phyloP scores from a whole-genome alignment of 2,329 filamentous ascomycete species.

The Pseudogymnoascus sp. region DNA sequence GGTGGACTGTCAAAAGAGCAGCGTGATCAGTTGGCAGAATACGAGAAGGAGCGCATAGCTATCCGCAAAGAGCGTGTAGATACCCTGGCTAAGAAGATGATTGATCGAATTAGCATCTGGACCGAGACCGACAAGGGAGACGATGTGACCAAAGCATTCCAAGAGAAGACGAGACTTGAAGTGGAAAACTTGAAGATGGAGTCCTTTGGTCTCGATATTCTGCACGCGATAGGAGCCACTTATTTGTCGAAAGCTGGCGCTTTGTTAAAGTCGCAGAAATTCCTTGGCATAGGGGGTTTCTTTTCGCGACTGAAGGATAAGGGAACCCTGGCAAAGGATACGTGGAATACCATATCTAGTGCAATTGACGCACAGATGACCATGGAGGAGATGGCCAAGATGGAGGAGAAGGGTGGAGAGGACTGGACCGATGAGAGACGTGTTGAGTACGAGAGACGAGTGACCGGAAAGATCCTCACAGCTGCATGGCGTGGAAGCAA shows the following conservation, averaged over 20 bases:
- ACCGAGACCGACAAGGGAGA: slow-evolving; percentile 87
- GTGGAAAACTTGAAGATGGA: slow-evolving; percentile 99
- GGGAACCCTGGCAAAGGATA: slow-evolving; percentile 93
- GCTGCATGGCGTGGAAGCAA: slow-evolving; percentile 94
- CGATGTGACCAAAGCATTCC: slow-evolving; percentile 82
- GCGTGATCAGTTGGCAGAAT: slow-evolving; percentile 79
- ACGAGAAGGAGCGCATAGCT: slow-evolving; percentile 74
- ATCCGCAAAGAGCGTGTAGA: slow-evolving; percentile 86
- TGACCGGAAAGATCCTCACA: slow-evolving; percentile 95
- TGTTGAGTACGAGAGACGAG: slow-evolving; percentile 86
- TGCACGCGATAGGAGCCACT: slow-evolving; percentile 87
- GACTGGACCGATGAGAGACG: slow-evolving; percentile 98
- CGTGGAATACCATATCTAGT: slow-evolving; percentile 93
- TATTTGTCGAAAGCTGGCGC: slow-evolving; percentile 82
- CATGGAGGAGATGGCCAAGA: slow-evolving; percentile 97
- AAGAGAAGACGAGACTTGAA: slow-evolving; percentile 88
- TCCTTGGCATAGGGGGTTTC: slow-evolving; percentile 91
- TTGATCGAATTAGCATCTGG: slow-evolving; percentile 88
- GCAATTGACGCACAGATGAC: slow-evolving; percentile 96
- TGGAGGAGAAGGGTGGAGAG: slow-evolving; percentile 89
- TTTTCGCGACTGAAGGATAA: slow-evolving; percentile 93
- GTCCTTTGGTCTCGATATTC: slow-evolving; percentile 90
- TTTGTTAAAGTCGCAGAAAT: slow-evolving; percentile 91
- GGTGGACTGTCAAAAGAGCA: slow-evolving; percentile 82
- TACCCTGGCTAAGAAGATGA: slow-evolving; percentile 72